A percentile compares a stretch with the other conserved stretches of the same genome.
Evolutionary conservation across 225 moss, liverwort and hornwort species (phyloP).

Genomic region (Bryoerythrophyllum caledonicum): DNA sequence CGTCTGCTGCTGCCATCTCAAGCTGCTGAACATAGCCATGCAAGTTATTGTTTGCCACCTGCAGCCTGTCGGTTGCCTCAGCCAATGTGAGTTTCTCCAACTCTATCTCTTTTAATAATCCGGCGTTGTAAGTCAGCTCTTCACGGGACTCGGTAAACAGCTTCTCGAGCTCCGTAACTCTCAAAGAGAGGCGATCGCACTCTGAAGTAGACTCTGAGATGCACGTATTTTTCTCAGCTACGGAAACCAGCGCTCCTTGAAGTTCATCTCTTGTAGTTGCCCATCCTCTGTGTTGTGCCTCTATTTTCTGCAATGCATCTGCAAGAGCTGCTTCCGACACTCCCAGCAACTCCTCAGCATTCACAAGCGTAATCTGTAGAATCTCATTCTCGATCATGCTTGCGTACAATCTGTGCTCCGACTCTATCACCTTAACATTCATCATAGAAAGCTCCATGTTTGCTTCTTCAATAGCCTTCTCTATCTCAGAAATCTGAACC

Average conservation of each 20-base stretch:
- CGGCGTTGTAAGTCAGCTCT: conserved; percentile 21
- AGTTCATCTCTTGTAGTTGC: conserved; percentile 36
- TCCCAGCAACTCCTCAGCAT: conserved; percentile 27
- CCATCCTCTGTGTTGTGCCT: conserved; percentile 21
- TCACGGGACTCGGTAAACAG: conserved; percentile 17
- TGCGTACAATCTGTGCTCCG: conserved; percentile 23
- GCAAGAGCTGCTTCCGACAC: conserved; percentile 31
- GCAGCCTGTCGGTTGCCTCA: conserved; percentile 23
- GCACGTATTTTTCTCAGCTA: conserved; percentile 23
- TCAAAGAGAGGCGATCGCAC: conserved; percentile 23
- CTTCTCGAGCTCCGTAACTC: conserved; percentile 29
- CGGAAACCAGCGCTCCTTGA: conserved; percentile 26
- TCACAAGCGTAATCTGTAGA: conserved; percentile 29
- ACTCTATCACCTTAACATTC: conserved; percentile 23
- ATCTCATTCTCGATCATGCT: conserved; percentile 25
- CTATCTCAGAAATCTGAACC: conserved; percentile 33
- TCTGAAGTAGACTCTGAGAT: conserved; percentile 24
- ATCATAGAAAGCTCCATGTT: conserved; percentile 17
- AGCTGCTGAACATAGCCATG: conserved; percentile 30
- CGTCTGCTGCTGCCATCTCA: conserved; percentile 28
- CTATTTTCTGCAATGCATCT: conserved; percentile 28
- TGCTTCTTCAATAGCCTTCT: conserved; percentile 28
- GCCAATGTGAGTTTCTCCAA: conserved; percentile 25
- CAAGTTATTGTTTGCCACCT: conserved; percentile 17
- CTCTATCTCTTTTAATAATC: conserved; percentile 24